phyloP scores from a whole-genome alignment of 768 basidiomycete species.

The Candolleomyces eurysporus region DNA sequence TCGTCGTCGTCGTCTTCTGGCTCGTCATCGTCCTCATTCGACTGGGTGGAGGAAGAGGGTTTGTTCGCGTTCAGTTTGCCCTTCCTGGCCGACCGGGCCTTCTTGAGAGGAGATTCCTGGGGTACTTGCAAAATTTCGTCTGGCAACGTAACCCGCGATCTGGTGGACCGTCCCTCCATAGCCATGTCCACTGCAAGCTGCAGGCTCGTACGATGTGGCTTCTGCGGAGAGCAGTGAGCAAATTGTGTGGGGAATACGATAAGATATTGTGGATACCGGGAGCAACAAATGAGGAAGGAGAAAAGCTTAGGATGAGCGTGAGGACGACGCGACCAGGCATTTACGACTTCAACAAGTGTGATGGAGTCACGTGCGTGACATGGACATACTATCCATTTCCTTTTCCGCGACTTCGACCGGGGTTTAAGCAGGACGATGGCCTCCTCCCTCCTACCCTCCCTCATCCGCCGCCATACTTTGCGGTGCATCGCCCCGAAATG shows the following conservation, averaged over 20 bases:
- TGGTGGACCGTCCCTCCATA: conserved; percentile 27
- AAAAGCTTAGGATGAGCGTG: background rate
- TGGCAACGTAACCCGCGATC: conserved; percentile 51
- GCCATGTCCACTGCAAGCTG: background rate
- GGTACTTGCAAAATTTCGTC: conserved; percentile 46
- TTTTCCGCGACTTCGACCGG: background rate
- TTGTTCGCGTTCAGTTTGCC: conserved; percentile 27
- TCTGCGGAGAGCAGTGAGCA: background rate
- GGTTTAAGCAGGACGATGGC: background rate
- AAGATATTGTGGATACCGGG: no score
- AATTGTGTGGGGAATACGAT: no score
- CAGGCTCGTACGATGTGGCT: background rate
- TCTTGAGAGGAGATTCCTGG: conserved; percentile 52
- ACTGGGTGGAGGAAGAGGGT: conserved; percentile 9
- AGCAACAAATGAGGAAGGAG: no score
- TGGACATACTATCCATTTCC: background rate
- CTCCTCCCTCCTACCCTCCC: conserved; percentile 4
- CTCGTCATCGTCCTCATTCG: conserved; percentile 13
- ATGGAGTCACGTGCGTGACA: conserved; percentile 3
- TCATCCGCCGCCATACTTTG: background rate
- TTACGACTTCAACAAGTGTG: conserved; percentile 2
- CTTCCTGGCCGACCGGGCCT: conserved; percentile 32
- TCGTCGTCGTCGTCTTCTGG: conserved; percentile 43
- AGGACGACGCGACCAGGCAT: background rate
- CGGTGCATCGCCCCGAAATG: background rate